A percentile compares a stretch with the other conserved stretches of the same genome.
These are phyloP conservation scores for Fusarium sublunatum DNA, from an alignment of 2,329 filamentous ascomycete genomes.

Conservation along the genomic window DNA sequence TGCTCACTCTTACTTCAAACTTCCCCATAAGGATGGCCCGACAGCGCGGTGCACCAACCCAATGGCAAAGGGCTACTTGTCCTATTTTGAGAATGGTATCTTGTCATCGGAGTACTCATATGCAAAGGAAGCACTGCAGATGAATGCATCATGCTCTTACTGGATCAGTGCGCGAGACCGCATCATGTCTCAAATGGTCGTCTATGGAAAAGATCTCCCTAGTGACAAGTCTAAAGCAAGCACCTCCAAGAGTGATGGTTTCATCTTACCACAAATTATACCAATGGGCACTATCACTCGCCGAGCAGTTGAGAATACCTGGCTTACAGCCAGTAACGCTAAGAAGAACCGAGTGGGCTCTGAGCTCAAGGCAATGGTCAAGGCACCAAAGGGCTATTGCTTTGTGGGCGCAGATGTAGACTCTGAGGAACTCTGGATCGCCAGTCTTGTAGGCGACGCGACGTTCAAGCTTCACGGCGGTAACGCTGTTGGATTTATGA, in stretches of 20 bases:
- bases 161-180: slow-evolving; percentile 97
- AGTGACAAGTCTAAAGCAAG: slow-evolving; percentile 10
- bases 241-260: slow-evolving; percentile 63
- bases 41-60: slow-evolving; percentile 85
- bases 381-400: slow-evolving; percentile 86
- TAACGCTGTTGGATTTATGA: slow-evolving; percentile 99
- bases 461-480: slow-evolving; percentile 95
- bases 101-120: slow-evolving; percentile 89
- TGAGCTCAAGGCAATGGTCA: slow-evolving; percentile 96
- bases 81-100: slow-evolving; percentile 90
- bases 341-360: slow-evolving; percentile 96
- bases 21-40: slow-evolving; percentile 96
- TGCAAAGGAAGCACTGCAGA: slow-evolving; percentile 93
- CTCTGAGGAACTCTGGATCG: slow-evolving; percentile 98
- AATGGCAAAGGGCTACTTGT: slow-evolving; percentile 88
- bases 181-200: slow-evolving; percentile 94
- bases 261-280: slow-evolving; percentile 94
- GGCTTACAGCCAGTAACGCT: slow-evolving; percentile 97
- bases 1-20: slow-evolving; percentile 81
- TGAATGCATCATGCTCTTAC: slow-evolving; percentile 99
- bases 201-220: slow-evolving; percentile 76
- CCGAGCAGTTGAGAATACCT: slow-evolving; percentile 95
- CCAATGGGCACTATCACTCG: slow-evolving; percentile 98
- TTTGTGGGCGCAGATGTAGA: slow-evolving; percentile 99
- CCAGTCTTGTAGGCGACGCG: slow-evolving; percentile 91